phyloP scores from a whole-genome alignment of 1,284 basidiomycete species.

The Sporisorium exsertum region DNA sequence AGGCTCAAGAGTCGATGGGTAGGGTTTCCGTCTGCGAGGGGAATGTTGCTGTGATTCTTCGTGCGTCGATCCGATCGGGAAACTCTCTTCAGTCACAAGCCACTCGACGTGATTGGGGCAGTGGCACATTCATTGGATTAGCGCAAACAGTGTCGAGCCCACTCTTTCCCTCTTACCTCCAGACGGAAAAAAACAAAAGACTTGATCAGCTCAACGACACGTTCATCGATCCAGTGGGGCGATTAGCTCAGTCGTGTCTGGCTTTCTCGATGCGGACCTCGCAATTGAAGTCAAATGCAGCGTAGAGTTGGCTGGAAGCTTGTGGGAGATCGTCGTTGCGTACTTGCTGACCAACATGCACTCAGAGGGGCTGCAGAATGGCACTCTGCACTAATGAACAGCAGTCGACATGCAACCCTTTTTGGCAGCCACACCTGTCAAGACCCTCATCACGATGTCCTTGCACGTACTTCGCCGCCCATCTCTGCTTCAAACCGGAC shows the following conservation, averaged over 20 bases:
- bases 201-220: conserved; percentile 37
- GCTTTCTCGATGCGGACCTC: conserved; percentile 7
- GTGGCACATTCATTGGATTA: conserved; percentile 16
- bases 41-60: background rate
- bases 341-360: background rate
- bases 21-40: background rate
- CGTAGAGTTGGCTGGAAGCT: background rate
- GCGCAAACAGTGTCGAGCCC: conserved; percentile 6
- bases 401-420: background rate
- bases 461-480: background rate
- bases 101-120: conserved; percentile 10
- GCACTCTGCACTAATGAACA: conserved; percentile 1
- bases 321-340: conserved; percentile 26
- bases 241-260: background rate
- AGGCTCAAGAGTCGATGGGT: background rate
- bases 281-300: conserved; percentile 1
- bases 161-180: background rate
- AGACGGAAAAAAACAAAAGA: background rate
- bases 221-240: background rate
- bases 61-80: background rate
- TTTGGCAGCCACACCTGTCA: conserved; percentile 19
- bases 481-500: too few relatives aligned
- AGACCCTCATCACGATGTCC: conserved; percentile 20
- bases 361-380: conserved; percentile 3
- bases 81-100: background rate